Evolutionary conservation across 345 rosid genomes (phyloP).

Genomic region (Pistacia vera): DNA sequence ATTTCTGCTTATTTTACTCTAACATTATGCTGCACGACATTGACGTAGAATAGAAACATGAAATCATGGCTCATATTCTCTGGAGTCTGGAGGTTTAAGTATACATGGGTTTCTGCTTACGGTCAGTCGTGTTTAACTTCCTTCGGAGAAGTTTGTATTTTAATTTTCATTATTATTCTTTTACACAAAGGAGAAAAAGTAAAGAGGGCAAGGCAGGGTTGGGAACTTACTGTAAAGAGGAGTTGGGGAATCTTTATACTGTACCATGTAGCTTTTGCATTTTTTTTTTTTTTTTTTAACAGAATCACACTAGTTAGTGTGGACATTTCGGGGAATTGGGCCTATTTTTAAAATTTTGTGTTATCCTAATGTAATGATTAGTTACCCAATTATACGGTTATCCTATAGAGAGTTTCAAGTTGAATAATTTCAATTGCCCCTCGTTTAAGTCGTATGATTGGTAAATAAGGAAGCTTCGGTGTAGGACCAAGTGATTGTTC

Average conservation of each 20-base stretch:
- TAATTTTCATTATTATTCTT: slow-evolving; percentile 3
- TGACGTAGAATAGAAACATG: slow-evolving; percentile 23
- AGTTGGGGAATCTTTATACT: slow-evolving; percentile 24
- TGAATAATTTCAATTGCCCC: background rate
- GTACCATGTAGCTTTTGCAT: slow-evolving; percentile 20
- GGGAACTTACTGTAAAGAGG: slow-evolving; percentile 34
- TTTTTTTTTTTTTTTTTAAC: background rate
- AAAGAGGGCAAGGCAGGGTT: background rate
- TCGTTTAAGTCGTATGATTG: background rate
- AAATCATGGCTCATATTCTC: slow-evolving; percentile 30
- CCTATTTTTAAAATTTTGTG: slow-evolving; percentile 1
- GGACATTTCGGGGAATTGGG: slow-evolving; percentile 29
- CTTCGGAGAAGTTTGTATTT: slow-evolving; percentile 7
- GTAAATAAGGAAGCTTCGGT: background rate
- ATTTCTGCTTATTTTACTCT: slow-evolving; percentile 14
- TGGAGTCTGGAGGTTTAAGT: slow-evolving; percentile 11
- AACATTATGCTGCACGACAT: slow-evolving; percentile 19
- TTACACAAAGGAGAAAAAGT: slow-evolving; percentile 8
- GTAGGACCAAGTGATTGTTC: background rate
- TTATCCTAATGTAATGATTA: slow-evolving; percentile 17
- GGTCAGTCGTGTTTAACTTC: background rate
- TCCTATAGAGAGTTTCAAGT: slow-evolving; percentile 1
- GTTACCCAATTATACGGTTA: slow-evolving; percentile 15
- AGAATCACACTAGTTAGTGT: slow-evolving; percentile 22
- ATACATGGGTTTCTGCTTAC: slow-evolving; percentile 16